Conservation (phyloP, 2,329 filamentous ascomycete genomes). For the Fusarium dimerum region DNA sequence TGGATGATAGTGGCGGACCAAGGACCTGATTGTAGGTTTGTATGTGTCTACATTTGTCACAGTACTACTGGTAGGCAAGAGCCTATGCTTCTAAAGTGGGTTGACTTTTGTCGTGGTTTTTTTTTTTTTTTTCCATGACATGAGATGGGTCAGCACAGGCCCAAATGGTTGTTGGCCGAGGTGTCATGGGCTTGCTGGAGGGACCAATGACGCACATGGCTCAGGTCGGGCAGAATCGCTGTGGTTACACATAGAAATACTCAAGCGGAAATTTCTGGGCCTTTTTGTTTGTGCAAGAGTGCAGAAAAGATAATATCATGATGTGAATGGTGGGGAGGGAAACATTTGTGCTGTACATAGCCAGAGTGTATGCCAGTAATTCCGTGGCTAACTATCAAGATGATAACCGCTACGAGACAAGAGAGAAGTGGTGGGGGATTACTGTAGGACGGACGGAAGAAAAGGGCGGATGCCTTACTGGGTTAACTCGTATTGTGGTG, state of each 20-base stretch:
- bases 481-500: too few species aligned
- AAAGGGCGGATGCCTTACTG: too few species aligned
- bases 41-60: background rate
- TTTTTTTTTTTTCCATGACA: background rate
- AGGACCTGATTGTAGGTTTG: slow-evolving; percentile 6
- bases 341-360: background rate
- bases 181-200: background rate
- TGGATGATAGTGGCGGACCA: slow-evolving; percentile 15
- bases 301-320: background rate
- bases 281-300: too few species aligned
- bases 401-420: too few species aligned
- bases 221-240: background rate
- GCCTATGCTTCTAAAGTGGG: background rate
- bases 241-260: too few species aligned
- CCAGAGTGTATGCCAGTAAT: too few species aligned
- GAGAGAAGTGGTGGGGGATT: too few species aligned
- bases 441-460: too few species aligned
- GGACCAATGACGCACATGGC: slow-evolving; percentile 24
- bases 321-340: background rate
- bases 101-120: background rate
- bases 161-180: background rate
- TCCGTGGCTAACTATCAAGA: too few species aligned
- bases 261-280: too few species aligned
- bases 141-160: background rate
- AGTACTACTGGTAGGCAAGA: too few species aligned